phyloP scores from a whole-genome alignment of 208 protist genomes.

The Leishmania mexicana region DNA sequence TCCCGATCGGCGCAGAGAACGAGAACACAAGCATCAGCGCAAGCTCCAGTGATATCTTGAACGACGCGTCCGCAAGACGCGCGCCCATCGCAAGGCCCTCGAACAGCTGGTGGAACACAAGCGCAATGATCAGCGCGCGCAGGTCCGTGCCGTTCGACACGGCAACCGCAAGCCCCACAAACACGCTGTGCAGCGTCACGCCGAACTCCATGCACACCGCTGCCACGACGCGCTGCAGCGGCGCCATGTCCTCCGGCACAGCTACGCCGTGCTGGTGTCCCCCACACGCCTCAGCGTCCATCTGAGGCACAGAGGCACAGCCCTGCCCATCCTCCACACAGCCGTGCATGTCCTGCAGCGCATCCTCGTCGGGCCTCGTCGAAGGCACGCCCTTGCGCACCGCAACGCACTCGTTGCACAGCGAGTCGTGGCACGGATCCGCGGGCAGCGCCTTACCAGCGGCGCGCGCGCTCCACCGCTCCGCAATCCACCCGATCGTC shows the following conservation, averaged over 20 bases:
- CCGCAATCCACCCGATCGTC: constrained; percentile 28
- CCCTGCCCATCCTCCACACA: background rate
- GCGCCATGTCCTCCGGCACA: constrained; percentile 17
- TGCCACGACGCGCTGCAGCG: constrained; percentile 30
- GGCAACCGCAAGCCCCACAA: constrained; percentile 58
- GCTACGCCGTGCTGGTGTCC: constrained; percentile 29
- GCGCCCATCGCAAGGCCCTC: constrained; percentile 66
- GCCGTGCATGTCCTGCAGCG: background rate
- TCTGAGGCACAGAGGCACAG: background rate
- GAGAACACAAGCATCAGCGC: constrained; percentile 48
- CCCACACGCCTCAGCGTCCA: background rate
- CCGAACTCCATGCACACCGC: constrained; percentile 74
- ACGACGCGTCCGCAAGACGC: constrained; percentile 54
- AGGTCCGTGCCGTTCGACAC: constrained; percentile 39
- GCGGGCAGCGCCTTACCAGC: too few species aligned
- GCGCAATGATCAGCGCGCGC: constrained; percentile 46
- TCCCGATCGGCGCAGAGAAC: constrained; percentile 52
- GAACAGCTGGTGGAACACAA: constrained; percentile 76
- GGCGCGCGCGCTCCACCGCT: constrained; percentile 10
- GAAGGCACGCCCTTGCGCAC: constrained; percentile 7
- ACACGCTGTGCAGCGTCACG: constrained; percentile 69
- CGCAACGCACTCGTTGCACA: constrained; percentile 9
- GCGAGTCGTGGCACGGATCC: constrained; percentile 10
- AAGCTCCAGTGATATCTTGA: constrained; percentile 41
- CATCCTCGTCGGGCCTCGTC: background rate